phyloP scores from a whole-genome alignment of 352 stramenopile species.

The Phytophthora idaei region DNA sequence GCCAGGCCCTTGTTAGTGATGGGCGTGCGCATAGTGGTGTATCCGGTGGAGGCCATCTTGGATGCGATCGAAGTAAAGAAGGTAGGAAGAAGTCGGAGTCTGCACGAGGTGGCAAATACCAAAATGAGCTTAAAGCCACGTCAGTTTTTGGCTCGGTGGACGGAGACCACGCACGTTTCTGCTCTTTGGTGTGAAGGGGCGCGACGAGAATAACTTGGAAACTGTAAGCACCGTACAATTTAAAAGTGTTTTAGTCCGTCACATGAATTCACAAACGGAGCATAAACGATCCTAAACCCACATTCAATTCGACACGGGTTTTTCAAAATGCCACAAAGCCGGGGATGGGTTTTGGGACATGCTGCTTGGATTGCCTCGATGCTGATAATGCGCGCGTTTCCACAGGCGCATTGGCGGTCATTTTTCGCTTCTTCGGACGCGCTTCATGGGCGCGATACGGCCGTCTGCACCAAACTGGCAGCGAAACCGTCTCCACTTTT shows the following conservation, averaged over 20 bases:
- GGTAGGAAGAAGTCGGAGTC: slow-evolving; percentile 15
- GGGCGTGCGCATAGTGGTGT: slow-evolving; percentile 84
- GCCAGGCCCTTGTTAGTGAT: slow-evolving; percentile 93
- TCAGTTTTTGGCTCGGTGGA: slow-evolving; percentile 17
- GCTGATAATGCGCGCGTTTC: slow-evolving; percentile 23
- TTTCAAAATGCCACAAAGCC: slow-evolving; percentile 5
- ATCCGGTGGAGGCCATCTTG: slow-evolving; percentile 42
- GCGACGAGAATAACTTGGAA: slow-evolving; percentile 6
- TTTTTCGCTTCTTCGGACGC: no score
- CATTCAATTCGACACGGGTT: slow-evolving; percentile 9
- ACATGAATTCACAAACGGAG: slow-evolving; percentile 18
- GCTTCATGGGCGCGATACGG: no score
- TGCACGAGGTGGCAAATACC: slow-evolving; percentile 33
- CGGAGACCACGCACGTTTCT: slow-evolving; percentile 8
- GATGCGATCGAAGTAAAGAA: not conserved
- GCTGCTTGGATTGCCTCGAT: slow-evolving; percentile 10
- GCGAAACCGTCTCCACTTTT: no score
- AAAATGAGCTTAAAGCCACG: slow-evolving; percentile 34
- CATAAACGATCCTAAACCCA: not conserved
- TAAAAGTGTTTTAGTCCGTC: slow-evolving; percentile 6
- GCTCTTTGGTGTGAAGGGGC: slow-evolving; percentile 10
- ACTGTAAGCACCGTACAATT: slow-evolving; percentile 17
- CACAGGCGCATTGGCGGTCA: not conserved
- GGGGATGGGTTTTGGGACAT: slow-evolving; percentile 20
- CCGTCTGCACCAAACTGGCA: no score